Base-by-base conservation (phyloP, 23 red algal genomes). In the Gracilaria gracilis region DNA sequence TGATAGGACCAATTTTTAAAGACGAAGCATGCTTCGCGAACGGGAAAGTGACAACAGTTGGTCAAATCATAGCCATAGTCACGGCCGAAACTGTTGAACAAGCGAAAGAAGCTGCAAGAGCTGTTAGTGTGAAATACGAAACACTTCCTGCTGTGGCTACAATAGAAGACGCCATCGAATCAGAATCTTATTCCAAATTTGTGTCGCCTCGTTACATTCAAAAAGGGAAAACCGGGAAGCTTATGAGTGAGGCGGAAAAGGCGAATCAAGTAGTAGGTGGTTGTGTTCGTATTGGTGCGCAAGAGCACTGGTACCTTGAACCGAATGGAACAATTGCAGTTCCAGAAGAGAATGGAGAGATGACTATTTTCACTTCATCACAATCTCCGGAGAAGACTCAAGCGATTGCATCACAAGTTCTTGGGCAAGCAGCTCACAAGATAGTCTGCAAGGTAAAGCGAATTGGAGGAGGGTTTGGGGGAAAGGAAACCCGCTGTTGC, bases 281-380 rank as follows among this genome's bases (percentile, higher is more conserved):
- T 15, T 58, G 61, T 61, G 80, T 97, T 42, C 91, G 89, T 19
- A 97, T 97, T 82, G 95, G 95, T 29, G 95, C 77, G 17, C 95
- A 97, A 37, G 95, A 97, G 46, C 95, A 97, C 74, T 97, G 92
- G 67, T 97, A 97, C 61, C 57, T 97, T 24, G 95, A 97, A 66
- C 83, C 91, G 0, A 80, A 97, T 27, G 95, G 95, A 14, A 84
- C 91, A 2, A 70, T 93, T 48, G 95, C 84, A 0, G 67, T 90
- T 61, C 95, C 95, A 27, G 84, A 85, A 19, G 95, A 89, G 40
- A 89, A 88, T 69, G 89, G 84, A 61, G 95, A 93, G 32, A 75
- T 97, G 72, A 48, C 62, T 28, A 57, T 97, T 32, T 57, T 81
- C 23, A 39, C 83, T 17, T 94, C 91, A 9, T 91, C 95, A 35